Base-by-base conservation (phyloP, 108 stramenopile species). In the Fragilaria crotonensis region DNA sequence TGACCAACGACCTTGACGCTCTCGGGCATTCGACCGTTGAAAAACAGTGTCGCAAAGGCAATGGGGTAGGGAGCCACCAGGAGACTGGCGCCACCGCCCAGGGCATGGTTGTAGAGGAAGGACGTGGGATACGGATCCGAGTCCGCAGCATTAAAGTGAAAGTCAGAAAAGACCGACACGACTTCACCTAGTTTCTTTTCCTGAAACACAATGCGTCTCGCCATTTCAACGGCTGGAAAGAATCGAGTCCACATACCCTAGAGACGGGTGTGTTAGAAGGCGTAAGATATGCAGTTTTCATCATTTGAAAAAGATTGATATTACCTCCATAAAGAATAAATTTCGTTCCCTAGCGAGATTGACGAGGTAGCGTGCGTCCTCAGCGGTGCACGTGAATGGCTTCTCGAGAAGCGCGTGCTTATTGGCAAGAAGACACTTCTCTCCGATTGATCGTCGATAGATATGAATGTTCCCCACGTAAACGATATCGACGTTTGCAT, bases 211-310 rank as follows among this genome's bases (percentile, higher is more conserved):
- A 82, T 29, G 30, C 70, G 44, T 9, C 87, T 68, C 2, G 89
- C 86, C 49, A 83, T 71, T 60, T 83, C 84, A 11, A 93, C 84
- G 25, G 85, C 92, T 2, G 92, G 92, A 36, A 93, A 93, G 64
- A 93, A 93, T 47, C 92, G 61, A 2, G 87, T 90, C 90, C 90
- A 93, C 87, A 93, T 87, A 5, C 90, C 90, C 54, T 78, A 23
- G 3, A 28, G 7, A 41, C 36, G 14, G 7, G 14, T 7, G 36
- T 11, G 14, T 11, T 41, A 41, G 14, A 11, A 14, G 14, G 14
- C 7, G 7, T 41, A 41, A 41, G 7, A 41, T 7, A 41, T n/a
- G 14, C 36, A 14, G 36, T 41, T 11, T 41, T 41, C 36, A 41
- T 41, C 36, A 14, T 41, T 7, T 11, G 36, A 41, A 14, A 41